Evolutionary conservation across 352 stramenopile species (phyloP), one percentile per base, ranked within the genome.

Genomic region (Globisporangium polare): DNA sequence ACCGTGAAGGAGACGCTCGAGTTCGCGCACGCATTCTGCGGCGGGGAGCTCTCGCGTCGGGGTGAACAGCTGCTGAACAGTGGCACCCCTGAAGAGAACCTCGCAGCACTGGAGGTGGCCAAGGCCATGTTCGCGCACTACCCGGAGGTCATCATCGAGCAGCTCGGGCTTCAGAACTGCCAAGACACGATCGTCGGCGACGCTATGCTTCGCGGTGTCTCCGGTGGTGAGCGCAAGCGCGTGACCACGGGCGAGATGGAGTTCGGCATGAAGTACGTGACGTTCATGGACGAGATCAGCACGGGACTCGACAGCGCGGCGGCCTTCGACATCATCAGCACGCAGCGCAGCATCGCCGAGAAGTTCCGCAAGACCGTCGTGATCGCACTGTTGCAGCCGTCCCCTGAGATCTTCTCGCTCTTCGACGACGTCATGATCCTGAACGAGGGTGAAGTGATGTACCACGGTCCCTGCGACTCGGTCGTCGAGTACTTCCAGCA

Each of bases 381-480:
- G 9, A 81, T 97, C 20, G 85, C 88, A 8, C 72, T 98, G 42
- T 68, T 97, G 15, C 78, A 98, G 73, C 94, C 94, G 29, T 80
- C 93, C 12, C 95, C 95, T 5, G 94, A 98, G 73, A 90, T 96
- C 4, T 95, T 97, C 39, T 75, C 77, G 5, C 73, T 98, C 18
- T 98, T 98, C 66, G 95, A 98, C 69, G 81, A 98, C 56, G 63
- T 98, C 3, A 82, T 98, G 45, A 66, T 98, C n/a, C 52, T 98
- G 45, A 92, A 92, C 68, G 76, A 96, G 27, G 94, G 95, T 24
- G 62, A 80, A 22, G 65, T 98, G 13, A 89, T 98, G 59, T 98
- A 97, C 63, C 72, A 74, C 92, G 62, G 73, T 85, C 60, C 86
- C 59, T 69, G 72, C 69, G 63, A 89, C 66, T 51, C 77, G 62